Evolutionary conservation across 345 rosid genomes (phyloP), one percentile per base, ranked within the genome.

Genomic region (Nephelium lappaceum): DNA sequence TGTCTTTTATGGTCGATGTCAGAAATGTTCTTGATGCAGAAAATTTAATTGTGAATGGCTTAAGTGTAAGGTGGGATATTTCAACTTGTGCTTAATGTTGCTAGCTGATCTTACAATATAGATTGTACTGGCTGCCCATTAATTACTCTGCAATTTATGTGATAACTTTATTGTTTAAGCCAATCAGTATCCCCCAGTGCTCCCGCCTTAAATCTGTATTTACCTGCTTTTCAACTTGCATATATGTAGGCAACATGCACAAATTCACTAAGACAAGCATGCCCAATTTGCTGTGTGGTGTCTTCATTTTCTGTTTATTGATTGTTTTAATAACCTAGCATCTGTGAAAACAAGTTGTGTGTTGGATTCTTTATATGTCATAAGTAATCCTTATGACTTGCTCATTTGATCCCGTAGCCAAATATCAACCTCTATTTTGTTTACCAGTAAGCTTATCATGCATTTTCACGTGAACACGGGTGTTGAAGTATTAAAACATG

Each of bases 401-500:
- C 10, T 12, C 15, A 11, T 14, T 16, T 57, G 51, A 62, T 25
- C 18, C 45, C 8, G 2, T 41, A 43, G 15, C 19, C 19, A 45
- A 47, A 27, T 45, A 5, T 63, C 23, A n/a, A 15, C 21, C 31
- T 38, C 47, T n/a, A 43, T 45, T 6, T 14, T 18, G 3, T 53
- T 65, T 53, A 62, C 60, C 24, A 1, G 4, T 24, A 27, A 43
- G 63, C 19, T 55, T 12, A 27, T 23, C 15, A 51, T 61, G 53
- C 39, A 39, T 77, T 5, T 76, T 77, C 68, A 25, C 65, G 41
- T 69, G 57, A 45, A 78, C 90, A 95, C n/a, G 98, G 97, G 97
- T 24, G 83, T 86, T 75, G 98, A 95, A 84, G 98, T 70, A 90
- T 95, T 57, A 84, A 84, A 81, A 85, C 88, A 21, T 70, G 98